Conservation (phyloP, 2,329 filamentous ascomycete species). For the Arthrinium puccinioides region DNA sequence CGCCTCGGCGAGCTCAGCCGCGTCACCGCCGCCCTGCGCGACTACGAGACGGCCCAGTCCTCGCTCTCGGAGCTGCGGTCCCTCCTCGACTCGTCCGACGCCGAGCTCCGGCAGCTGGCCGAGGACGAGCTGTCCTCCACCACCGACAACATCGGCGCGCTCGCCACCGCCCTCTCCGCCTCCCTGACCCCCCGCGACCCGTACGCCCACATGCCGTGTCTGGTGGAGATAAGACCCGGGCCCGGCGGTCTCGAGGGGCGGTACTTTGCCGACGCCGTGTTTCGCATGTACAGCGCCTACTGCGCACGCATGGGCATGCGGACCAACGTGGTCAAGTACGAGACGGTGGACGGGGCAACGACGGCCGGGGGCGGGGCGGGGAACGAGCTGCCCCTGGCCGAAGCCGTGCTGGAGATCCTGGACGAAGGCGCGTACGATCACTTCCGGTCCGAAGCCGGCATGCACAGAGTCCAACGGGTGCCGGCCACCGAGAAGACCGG, state of each 20-base stretch:
- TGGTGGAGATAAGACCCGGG: slow-evolving; percentile 86
- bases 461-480: slow-evolving; percentile 90
- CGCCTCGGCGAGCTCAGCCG: slow-evolving; percentile 54
- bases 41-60: slow-evolving; percentile 48
- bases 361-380: slow-evolving; percentile 42
- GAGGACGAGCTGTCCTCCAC: slow-evolving; percentile 73
- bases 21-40: slow-evolving; percentile 48
- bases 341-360: slow-evolving; percentile 58
- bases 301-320: slow-evolving; percentile 64
- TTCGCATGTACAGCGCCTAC: slow-evolving; percentile 83
- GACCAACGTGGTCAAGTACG: slow-evolving; percentile 69
- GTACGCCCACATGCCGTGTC: slow-evolving; percentile 81
- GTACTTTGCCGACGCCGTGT: slow-evolving; percentile 79
- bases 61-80: slow-evolving; percentile 46
- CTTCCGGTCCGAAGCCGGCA: slow-evolving; percentile 82
- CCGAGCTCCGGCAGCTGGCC: slow-evolving; percentile 71
- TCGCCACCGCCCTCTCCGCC: slow-evolving; percentile 63
- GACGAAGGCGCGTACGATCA: slow-evolving; percentile 70
- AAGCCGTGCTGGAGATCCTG: slow-evolving; percentile 81
- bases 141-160: slow-evolving; percentile 48
- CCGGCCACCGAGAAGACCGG: slow-evolving; percentile 88
- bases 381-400: slow-evolving; percentile 65
- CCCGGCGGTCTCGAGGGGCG: slow-evolving; percentile 88
- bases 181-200: slow-evolving; percentile 82
- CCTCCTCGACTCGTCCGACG: slow-evolving; percentile 45